Conservation (phyloP, 768 basidiomycete species). For the Kwoniella mangroviensis region DNA sequence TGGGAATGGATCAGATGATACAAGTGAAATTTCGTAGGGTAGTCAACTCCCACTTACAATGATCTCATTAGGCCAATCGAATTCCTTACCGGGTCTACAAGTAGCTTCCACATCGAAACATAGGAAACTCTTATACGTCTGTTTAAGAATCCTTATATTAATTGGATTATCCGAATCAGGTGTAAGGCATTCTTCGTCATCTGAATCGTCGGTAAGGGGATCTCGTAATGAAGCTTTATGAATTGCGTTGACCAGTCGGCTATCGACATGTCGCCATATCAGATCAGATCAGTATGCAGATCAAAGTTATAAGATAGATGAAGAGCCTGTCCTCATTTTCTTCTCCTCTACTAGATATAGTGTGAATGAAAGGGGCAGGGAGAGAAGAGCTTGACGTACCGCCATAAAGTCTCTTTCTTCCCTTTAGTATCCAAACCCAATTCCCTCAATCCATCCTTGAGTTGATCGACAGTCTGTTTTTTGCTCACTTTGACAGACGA, state of each 20-base stretch:
- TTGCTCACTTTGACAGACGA: constrained; percentile 35
- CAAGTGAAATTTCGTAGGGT: too few species aligned
- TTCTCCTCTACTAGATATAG: too few species aligned
- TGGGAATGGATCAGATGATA: too few species aligned
- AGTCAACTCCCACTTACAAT: too few species aligned
- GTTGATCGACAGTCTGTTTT: constrained; percentile 51
- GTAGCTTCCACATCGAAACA: constrained; percentile 71
- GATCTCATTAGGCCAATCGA: constrained; percentile 92
- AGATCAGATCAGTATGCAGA: neutral
- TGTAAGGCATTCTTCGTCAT: constrained; percentile 1
- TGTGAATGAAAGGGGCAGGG: too few species aligned
- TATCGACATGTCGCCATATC: neutral
- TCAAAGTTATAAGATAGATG: too few species aligned
- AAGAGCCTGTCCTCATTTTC: too few species aligned
- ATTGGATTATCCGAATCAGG: neutral
- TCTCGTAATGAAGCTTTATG: constrained; percentile 11
- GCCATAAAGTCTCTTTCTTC: constrained; percentile 58
- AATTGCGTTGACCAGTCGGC: constrained; percentile 14
- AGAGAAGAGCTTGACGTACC: constrained; percentile 34
- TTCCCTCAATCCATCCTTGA: constrained; percentile 46
- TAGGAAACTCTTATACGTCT: constrained; percentile 73
- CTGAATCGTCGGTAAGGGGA: constrained; percentile 17
- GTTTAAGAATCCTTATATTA: constrained; percentile 20
- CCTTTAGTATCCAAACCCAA: constrained; percentile 57
- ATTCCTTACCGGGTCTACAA: constrained; percentile 65